Conservation (phyloP, 768 basidiomycete genomes). For the Chiua virens region DNA sequence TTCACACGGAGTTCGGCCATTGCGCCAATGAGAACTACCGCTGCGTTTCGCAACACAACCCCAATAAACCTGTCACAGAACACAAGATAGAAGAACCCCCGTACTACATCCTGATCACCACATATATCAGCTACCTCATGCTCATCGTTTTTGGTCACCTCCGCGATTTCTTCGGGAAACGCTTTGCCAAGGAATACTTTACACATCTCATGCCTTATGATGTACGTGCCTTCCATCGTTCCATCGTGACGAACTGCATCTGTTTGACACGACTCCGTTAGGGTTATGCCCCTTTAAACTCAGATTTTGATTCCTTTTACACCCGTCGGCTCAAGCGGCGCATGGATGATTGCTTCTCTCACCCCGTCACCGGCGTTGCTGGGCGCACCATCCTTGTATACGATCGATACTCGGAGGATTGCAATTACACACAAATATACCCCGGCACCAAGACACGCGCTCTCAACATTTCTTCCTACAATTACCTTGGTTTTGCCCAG, state of each 20-base stretch:
- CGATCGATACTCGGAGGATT: slow-evolving; percentile 81
- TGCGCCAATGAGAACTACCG: slow-evolving; percentile 76
- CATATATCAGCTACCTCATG: slow-evolving; percentile 91
- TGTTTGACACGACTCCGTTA: slow-evolving; percentile 33
- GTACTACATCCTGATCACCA: slow-evolving; percentile 88
- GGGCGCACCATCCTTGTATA: slow-evolving; percentile 87
- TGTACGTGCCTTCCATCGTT: slow-evolving; percentile 49
- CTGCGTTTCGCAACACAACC: slow-evolving; percentile 61
- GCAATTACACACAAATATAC: slow-evolving; percentile 73
- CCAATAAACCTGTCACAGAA: slow-evolving; percentile 42
- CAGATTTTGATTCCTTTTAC: slow-evolving; percentile 99
- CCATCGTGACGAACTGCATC: not conserved
- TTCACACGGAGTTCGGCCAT: slow-evolving; percentile 93
- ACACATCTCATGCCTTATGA: slow-evolving; percentile 80
- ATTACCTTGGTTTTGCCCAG: slow-evolving; percentile 98
- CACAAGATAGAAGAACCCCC: slow-evolving; percentile 82
- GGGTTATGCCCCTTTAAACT: slow-evolving; percentile 96
- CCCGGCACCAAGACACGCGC: slow-evolving; percentile 83
- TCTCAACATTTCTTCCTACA: slow-evolving; percentile 97
- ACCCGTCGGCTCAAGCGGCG: slow-evolving; percentile 92
- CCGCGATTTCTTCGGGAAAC: slow-evolving; percentile 93
- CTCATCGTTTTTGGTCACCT: slow-evolving; percentile 91
- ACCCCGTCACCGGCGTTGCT: slow-evolving; percentile 92
- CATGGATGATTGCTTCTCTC: slow-evolving; percentile 93
- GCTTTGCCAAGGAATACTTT: slow-evolving; percentile 66